Base-by-base conservation (phyloP, 805 yeast species). In the Citeromyces matritensis region DNA sequence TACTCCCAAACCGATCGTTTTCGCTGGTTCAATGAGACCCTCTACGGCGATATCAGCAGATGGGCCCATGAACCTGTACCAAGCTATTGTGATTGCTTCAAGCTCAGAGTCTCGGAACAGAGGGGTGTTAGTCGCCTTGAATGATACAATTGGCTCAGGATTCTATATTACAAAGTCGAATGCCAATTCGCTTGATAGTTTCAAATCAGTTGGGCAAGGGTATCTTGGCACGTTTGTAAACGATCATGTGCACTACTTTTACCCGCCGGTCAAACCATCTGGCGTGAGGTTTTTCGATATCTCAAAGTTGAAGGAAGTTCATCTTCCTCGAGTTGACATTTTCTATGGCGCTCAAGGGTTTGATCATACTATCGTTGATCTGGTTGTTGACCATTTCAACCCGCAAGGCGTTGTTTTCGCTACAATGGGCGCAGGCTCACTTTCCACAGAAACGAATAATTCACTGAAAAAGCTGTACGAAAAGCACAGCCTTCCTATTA, bases 1-100 rank as follows among this genome's bases (percentile, higher is more conserved):
- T 25, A 32, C 19, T 40, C 52, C 39, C 26, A 35, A 72, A 34
- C 81, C 81, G 4, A 65, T 76, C 33, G 82, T 74, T 4, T 54
- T 76, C 47, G 74, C 79, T 30, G 85, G 85, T 2, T 69, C 79
- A 5, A 76, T 76, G 85, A 62, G 83, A 44, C 85, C 85, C 1
- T 67, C 78, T 6, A 71, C 80, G 3, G 69, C 77, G 26, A 65
- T 76, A 26, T 70, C 79, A 2, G 72, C 80, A 2, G 85, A 76
- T 45, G 83, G 83, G 3, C 75, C 80, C 5, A 73, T 75, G 72
- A 76, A 76, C 48, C 51, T 76, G 37, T 75, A 73, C 43, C 81
- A 76, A 42, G 80, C 82, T 1, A 72, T 73, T 30, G 67, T 68
- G 10, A 72, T 75, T 21, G 79, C 84, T 3, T 58, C 78, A 0